These are phyloP conservation scores for Cyclotella atomus DNA, from an alignment of 108 stramenopile genomes.

Conservation along the genomic window DNA sequence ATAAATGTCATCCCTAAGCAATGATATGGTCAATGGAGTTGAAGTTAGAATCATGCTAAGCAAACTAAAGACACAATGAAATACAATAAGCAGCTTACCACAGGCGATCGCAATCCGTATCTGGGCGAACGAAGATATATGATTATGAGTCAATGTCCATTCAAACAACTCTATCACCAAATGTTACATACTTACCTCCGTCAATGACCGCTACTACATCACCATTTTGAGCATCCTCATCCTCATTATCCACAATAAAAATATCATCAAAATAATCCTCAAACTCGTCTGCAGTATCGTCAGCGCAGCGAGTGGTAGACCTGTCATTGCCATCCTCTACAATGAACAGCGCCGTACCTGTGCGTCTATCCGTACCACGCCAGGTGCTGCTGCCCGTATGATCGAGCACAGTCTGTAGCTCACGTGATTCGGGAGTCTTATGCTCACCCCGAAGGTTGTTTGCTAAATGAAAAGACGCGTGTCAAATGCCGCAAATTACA, in stretches of 20 bases:
- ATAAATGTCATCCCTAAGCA: neutral
- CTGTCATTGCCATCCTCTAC: neutral
- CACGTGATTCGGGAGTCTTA: conserved; percentile 3
- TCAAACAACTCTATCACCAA: too few species aligned
- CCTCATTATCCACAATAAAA: neutral
- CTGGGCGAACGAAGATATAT: too few species aligned
- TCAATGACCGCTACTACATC: neutral
- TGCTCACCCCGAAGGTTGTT: neutral
- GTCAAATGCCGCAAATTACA: too few species aligned
- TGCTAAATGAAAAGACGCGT: neutral
- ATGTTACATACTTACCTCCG: too few species aligned
- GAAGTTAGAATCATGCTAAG: neutral
- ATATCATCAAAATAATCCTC: neutral
- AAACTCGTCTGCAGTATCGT: neutral
- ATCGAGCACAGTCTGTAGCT: neutral
- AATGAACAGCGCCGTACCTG: neutral
- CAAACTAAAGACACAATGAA: neutral
- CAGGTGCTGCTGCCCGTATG: neutral
- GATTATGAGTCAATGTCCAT: too few species aligned
- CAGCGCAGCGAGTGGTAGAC: neutral
- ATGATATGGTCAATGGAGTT: neutral
- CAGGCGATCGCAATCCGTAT: neutral
- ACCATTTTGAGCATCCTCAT: neutral
- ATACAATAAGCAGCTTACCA: neutral
- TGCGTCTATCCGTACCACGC: neutral